Percentiles rank a stretch among this genome's conserved stretches.
These are phyloP conservation scores for Fusarium pilosicola DNA, from an alignment of 2,329 filamentous ascomycete species.

Conservation along the genomic window DNA sequence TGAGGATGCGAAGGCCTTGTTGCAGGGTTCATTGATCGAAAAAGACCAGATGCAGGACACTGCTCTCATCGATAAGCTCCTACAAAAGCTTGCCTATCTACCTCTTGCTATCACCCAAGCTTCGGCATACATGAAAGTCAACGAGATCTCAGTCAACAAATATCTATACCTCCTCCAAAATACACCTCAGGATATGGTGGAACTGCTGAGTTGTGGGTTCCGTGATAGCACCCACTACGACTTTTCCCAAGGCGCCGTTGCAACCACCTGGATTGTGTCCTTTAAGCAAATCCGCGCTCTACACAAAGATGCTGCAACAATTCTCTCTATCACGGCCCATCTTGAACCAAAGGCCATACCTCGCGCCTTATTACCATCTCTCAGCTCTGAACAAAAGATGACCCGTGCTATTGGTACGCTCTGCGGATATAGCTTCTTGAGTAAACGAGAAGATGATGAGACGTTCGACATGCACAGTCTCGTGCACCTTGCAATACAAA, in stretches of 20 bases:
- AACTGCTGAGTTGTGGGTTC: slow-evolving; percentile 41
- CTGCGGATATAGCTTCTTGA: slow-evolving; percentile 48
- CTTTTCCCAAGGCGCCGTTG: slow-evolving; percentile 48
- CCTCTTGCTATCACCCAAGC: slow-evolving; percentile 54
- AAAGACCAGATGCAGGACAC: not conserved
- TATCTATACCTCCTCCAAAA: slow-evolving; percentile 50
- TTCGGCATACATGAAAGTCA: slow-evolving; percentile 52
- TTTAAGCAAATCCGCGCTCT: slow-evolving; percentile 51
- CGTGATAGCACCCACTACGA: slow-evolving; percentile 47
- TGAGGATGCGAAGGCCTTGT: slow-evolving; percentile 37
- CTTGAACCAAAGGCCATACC: slow-evolving; percentile 54
- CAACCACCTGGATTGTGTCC: slow-evolving; percentile 54
- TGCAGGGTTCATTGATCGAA: slow-evolving; percentile 29
- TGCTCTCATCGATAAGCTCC: slow-evolving; percentile 5
- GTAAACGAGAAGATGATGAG: slow-evolving; percentile 31
- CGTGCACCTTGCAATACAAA: slow-evolving; percentile 47
- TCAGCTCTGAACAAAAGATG: slow-evolving; percentile 20
- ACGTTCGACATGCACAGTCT: slow-evolving; percentile 52
- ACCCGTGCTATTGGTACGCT: slow-evolving; percentile 47
- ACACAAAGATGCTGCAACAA: slow-evolving; percentile 43
- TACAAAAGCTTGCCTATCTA: slow-evolving; percentile 47
- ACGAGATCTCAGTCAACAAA: slow-evolving; percentile 31
- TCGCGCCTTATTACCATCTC: slow-evolving; percentile 44
- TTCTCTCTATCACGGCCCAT: slow-evolving; percentile 53
- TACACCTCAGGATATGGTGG: slow-evolving; percentile 43